Evolutionary conservation across 148 eudicot genomes (phyloP).

Genomic region (Selenicereus undatus): DNA sequence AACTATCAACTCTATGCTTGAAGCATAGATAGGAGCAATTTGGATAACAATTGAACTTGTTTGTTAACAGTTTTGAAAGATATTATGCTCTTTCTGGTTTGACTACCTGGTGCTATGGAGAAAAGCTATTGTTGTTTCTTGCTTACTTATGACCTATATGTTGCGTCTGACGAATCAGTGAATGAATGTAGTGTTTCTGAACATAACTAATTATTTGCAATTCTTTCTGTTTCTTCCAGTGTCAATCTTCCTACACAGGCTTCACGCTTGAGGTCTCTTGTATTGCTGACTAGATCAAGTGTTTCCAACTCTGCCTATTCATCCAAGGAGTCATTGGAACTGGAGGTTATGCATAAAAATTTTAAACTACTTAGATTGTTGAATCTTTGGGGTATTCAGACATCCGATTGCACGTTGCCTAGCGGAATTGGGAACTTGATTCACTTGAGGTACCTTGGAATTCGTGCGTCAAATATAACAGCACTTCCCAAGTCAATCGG

Average conservation of each 20-base stretch:
- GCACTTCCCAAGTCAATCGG: constrained; percentile 18
- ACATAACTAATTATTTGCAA: no score
- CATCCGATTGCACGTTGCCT: neutral
- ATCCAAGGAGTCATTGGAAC: neutral
- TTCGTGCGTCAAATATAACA: constrained; percentile 19
- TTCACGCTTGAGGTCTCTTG: neutral
- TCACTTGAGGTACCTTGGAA: constrained; percentile 24
- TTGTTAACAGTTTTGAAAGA: no score
- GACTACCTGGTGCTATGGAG: no score
- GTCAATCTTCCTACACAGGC: neutral
- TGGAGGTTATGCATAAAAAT: neutral
- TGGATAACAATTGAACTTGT: no score
- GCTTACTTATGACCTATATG: no score
- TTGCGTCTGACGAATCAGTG: no score
- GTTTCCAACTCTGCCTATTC: neutral
- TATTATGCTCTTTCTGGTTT: no score
- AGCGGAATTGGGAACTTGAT: neutral
- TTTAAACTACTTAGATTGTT: neutral
- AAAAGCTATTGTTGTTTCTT: no score
- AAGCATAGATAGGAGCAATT: no score
- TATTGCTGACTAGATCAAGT: neutral
- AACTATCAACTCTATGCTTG: no score
- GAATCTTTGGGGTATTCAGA: neutral
- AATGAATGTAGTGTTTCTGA: no score
- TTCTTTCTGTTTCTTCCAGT: neutral